Percentiles rank a stretch among this genome's conserved stretches.
Conservation (phyloP, 805 yeast genomes). For the Spathaspora arborariae region DNA sequence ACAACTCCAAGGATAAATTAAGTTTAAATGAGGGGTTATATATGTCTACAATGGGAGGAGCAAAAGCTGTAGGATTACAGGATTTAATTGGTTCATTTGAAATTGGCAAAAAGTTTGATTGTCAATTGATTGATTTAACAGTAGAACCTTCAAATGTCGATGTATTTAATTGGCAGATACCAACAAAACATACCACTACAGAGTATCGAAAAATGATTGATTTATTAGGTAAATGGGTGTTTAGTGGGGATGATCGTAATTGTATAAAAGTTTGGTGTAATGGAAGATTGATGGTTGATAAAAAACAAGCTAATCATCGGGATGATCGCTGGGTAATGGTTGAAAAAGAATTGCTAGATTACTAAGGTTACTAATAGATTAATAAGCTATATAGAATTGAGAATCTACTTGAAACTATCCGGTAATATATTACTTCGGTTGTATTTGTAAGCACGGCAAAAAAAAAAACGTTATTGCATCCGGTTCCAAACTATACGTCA, state of each 20-base stretch:
- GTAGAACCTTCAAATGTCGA: constrained; percentile 60
- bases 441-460: too few relatives aligned
- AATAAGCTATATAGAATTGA: too few relatives aligned
- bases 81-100: constrained; percentile 64
- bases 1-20: constrained; percentile 46
- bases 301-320: constrained; percentile 13
- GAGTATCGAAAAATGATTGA: constrained; percentile 36
- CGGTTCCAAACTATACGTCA: too few relatives aligned
- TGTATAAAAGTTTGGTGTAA: constrained; percentile 76
- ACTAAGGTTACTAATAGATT: too few relatives aligned
- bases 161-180: constrained; percentile 70
- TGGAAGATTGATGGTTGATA: constrained; percentile 60
- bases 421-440: too few relatives aligned
- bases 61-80: constrained; percentile 61
- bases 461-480: too few relatives aligned
- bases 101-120: constrained; percentile 79
- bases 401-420: too few relatives aligned
- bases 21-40: constrained; percentile 68
- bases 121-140: constrained; percentile 67
- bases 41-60: constrained; percentile 89
- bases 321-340: constrained; percentile 9
- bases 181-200: constrained; percentile 18
- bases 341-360: neutral
- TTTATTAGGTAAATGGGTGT: constrained; percentile 83
- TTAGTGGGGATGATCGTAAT: constrained; percentile 92